A percentile compares a stretch with the other conserved stretches of the same genome.
phyloP scores from a whole-genome alignment of 2,329 filamentous ascomycete genomes.

The Myriangium duriaei region DNA sequence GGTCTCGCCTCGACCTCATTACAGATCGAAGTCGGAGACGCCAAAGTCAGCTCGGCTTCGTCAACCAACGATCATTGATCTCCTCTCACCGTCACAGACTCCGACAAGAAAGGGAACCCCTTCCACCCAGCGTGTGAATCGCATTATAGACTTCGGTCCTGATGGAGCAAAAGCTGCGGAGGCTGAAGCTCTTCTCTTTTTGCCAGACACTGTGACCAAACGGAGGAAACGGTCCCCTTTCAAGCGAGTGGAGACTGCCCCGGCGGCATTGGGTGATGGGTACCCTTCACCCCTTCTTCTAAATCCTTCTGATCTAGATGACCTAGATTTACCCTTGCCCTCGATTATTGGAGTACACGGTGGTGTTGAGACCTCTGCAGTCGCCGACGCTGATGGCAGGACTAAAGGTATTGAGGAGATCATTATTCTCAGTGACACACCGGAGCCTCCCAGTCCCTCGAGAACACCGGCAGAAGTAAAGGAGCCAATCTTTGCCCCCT shows the following conservation, averaged over 20 bases:
- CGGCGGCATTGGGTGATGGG: slow-evolving; percentile 10
- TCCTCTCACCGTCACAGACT: slow-evolving; percentile 20
- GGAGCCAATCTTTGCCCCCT: slow-evolving; percentile 7
- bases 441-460: neutral
- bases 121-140: slow-evolving; percentile 9
- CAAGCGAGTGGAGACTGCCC: slow-evolving; percentile 20
- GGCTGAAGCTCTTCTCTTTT: slow-evolving; percentile 1
- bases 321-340: slow-evolving; percentile 14
- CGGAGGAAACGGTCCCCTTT: slow-evolving; percentile 19
- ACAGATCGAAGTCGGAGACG: slow-evolving; percentile 8
- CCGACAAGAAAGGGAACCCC: slow-evolving; percentile 9
- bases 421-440: neutral
- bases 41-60: slow-evolving; percentile 8
- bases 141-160: slow-evolving; percentile 10
- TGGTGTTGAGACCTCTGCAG: slow-evolving; percentile 2
- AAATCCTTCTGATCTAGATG: slow-evolving; percentile 10
- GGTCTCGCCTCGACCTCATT: neutral
- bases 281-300: slow-evolving; percentile 9
- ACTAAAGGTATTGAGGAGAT: neutral
- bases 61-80: slow-evolving; percentile 17
- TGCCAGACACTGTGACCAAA: slow-evolving; percentile 23
- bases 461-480: neutral
- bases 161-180: neutral
- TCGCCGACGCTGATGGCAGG: neutral
- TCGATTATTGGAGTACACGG: neutral